Base-by-base conservation (phyloP, 2,329 filamentous ascomycete species). In the Aspergillus carbonarius region DNA sequence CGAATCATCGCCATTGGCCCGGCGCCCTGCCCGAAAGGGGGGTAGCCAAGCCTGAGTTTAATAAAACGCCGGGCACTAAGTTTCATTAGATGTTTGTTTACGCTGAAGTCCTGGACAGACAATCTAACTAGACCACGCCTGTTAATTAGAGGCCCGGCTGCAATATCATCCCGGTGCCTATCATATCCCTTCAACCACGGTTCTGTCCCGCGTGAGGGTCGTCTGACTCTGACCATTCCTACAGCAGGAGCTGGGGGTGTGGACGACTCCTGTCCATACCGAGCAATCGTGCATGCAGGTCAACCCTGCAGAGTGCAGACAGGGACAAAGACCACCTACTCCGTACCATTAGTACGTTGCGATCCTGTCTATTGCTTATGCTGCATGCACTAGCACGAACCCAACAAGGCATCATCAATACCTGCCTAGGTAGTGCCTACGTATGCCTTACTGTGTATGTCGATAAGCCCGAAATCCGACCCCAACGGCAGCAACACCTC, bases 41-140 rank as follows among this genome's bases (percentile, higher is more conserved):
- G 46, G 40, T 32, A 37, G 58, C 58, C 58, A 60, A 60, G 58
- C n/a, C 50, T 58, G 55, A 60, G 58, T 42, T 60, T 60, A 60
- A 58, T 60, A 40, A 60, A 58, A 60, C 50, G 47, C 58, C 50
- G 58, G 47, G 25, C 35, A 39, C 39, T 23, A 57, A 34, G 55
- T 58, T 58, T 58, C 55, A 54, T 44, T 51, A 49, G 40, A 55
- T 35, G 42, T 47, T 47, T 47, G 42, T 47, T 47, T 47, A 47
- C 42, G 42, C 20, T 15, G 23, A 5, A 23, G 23, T 23, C 23
- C 23, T 23, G 20, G 25, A 27, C 44, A 48, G 15, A 27, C 27
- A 48, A 48, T 48, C 9, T 48, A 48, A 48, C 44, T 42, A 42
- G 39, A 42, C 39, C 39, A 30, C 44, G 25, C 44, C n/a, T 17